Evolutionary conservation across 495 filamentous ascomycete species (phyloP).

Genomic region (Tuber borchii): DNA sequence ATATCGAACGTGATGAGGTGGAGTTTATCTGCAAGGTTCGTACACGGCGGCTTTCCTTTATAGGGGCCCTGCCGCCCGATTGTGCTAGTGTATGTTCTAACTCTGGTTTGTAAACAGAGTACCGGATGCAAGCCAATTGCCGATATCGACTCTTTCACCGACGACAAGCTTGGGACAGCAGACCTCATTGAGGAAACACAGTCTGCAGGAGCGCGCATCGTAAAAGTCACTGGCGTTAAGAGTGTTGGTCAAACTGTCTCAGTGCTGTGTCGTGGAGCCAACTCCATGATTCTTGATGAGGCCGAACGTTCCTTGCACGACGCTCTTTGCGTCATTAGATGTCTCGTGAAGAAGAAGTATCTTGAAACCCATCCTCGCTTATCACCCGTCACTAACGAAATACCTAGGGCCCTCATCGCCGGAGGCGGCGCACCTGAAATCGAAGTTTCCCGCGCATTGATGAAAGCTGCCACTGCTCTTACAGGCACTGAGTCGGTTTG

Average conservation of each 20-base stretch:
- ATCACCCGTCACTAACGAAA: background rate
- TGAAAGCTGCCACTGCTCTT: slow-evolving; percentile 70
- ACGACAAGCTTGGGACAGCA: slow-evolving; percentile 96
- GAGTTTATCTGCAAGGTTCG: slow-evolving; percentile 92
- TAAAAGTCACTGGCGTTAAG: slow-evolving; percentile 89
- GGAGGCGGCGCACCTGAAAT: slow-evolving; percentile 95
- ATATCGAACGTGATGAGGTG: slow-evolving; percentile 96
- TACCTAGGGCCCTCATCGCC: slow-evolving; percentile 66
- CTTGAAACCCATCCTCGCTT: background rate
- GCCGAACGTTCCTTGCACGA: slow-evolving; percentile 94
- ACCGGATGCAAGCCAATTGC: slow-evolving; percentile 98
- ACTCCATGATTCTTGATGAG: slow-evolving; percentile 89
- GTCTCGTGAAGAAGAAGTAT: slow-evolving; percentile 90
- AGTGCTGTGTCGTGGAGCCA: slow-evolving; percentile 88
- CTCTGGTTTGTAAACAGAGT: slow-evolving; percentile 44
- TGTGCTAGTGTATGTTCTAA: slow-evolving; percentile 12
- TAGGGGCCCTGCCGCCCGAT: background rate
- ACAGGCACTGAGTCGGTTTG: slow-evolving; percentile 92
- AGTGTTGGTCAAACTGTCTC: slow-evolving; percentile 78
- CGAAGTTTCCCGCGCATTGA: slow-evolving; percentile 76
- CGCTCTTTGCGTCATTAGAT: slow-evolving; percentile 93
- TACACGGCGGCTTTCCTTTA: background rate
- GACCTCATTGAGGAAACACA: slow-evolving; percentile 92
- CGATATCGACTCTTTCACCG: slow-evolving; percentile 96
- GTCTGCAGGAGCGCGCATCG: slow-evolving; percentile 75